phyloP scores from a whole-genome alignment of 1,139 yeast species.

The Tardiomyces depauwii region DNA sequence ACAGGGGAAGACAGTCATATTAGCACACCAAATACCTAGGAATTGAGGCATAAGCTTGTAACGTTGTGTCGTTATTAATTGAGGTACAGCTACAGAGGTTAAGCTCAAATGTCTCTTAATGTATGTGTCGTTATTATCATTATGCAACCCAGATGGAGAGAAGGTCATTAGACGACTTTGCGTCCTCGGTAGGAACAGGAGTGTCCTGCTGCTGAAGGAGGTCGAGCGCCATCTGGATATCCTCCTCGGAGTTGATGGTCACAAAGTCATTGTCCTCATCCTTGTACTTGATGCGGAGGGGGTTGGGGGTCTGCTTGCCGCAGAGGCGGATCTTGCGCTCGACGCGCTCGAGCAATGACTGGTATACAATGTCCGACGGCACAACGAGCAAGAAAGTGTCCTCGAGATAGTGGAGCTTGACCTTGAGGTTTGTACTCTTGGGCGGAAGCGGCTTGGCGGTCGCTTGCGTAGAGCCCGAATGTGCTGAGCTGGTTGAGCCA shows the following conservation, averaged over 20 bases:
- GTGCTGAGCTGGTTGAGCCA: background rate
- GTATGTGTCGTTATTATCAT: background rate
- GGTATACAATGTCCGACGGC: conserved; percentile 34
- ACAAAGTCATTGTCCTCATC: conserved; percentile 97
- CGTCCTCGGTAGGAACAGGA: background rate
- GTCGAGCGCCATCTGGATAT: conserved; percentile 36
- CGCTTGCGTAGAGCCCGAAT: background rate
- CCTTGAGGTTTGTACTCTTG: background rate
- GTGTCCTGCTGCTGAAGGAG: background rate
- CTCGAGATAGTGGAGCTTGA: conserved; percentile 33
- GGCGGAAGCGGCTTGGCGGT: background rate
- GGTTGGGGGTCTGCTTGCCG: conserved; percentile 27
- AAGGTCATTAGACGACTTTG: background rate
- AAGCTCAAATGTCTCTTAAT: background rate
- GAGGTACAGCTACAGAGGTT: too few species aligned
- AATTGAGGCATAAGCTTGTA: too few species aligned
- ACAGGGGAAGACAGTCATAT: too few species aligned
- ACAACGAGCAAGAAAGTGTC: conserved; percentile 37
- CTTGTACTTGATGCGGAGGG: conserved; percentile 57
- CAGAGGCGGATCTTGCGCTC: conserved; percentile 35
- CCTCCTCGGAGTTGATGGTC: conserved; percentile 75
- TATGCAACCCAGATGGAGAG: background rate
- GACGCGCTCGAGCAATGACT: conserved; percentile 34
- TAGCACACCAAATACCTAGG: too few species aligned
- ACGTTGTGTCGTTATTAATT: too few species aligned